Evolutionary conservation across 371 early-diverging fungal genomes (phyloP), one percentile per base, ranked within the genome.

Genomic region (Mortierella sp.): DNA sequence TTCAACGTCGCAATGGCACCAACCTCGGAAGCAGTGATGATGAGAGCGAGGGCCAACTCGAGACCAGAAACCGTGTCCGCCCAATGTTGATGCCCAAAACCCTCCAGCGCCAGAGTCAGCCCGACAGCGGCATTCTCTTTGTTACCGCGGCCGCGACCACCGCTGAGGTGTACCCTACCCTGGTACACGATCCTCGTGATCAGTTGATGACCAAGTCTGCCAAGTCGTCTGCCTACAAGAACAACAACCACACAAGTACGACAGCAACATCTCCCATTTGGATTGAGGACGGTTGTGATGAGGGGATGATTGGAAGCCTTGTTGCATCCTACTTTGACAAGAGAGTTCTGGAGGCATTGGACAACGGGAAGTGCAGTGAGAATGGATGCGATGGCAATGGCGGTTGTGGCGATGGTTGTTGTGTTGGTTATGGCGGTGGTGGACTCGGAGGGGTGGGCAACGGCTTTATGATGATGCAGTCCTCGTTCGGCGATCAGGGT

Each of bases 61-160:
- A 63, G 37, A 34, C 34, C 8, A 19, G 19, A 19, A 34, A 58
- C 29, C 34, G 58, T 14, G 58, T 22, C 34, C 39, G 41, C 16
- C 16, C 5, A 1, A 34, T 41, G 44, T 34, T n/a, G 4, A 16
- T 31, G 8, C 26, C n/a, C n/a, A 58, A 3, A 6, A 73, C 52
- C 26, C 70, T 66, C 8, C 83, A 47, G 5, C 39, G 73, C 44
- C 73, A 71, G 34, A 72, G 52, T 5, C 75, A 66, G 13, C 53
- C 70, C 4, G 70, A 74, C 22, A 77, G 70, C 19, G 83, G 83
- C 9, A 82, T 82, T 47, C 58, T 82, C 10, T 82, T 82, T 75
- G 76, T 82, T 3, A 39, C 78, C 37, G 43, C 77, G 7, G 58
- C 71, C 44, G 45, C 78, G 5, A 68, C 82, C 2, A 74, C 77